Percentiles rank a stretch among this genome's conserved stretches.
Conservation (phyloP, 768 basidiomycete species). For the Collybia mongolica region DNA sequence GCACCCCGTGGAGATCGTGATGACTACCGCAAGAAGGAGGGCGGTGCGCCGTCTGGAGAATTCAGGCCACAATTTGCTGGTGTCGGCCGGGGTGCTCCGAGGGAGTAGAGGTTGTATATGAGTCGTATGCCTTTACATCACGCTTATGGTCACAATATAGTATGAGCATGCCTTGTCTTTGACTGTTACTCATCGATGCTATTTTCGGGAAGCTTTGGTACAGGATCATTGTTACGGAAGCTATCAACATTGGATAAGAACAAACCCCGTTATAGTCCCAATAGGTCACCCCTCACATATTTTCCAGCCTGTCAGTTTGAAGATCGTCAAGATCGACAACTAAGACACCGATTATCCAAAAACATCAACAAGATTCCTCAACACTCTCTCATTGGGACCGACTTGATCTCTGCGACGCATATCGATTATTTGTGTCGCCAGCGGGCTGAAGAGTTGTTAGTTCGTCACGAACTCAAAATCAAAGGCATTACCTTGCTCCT, state of each 20-base stretch:
- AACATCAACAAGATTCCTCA: conserved; percentile 42
- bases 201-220: too few relatives aligned
- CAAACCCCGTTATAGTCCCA: too few relatives aligned
- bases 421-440: conserved; percentile 52
- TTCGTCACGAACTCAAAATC: neutral
- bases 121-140: conserved; percentile 16
- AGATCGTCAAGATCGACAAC: too few relatives aligned
- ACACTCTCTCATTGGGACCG: conserved; percentile 13
- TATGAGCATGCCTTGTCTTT: conserved; percentile 22
- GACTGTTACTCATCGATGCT: conserved; percentile 10
- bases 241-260: too few relatives aligned
- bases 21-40: conserved; percentile 92
- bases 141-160: conserved; percentile 20
- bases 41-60: conserved; percentile 75
- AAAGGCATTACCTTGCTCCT: conserved; percentile 38
- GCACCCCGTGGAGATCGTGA: conserved; percentile 88
- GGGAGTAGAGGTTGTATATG: conserved; percentile 44
- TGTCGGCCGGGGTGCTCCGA: conserved; percentile 85
- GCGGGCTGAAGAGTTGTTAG: conserved; percentile 37
- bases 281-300: too few relatives aligned
- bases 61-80: conserved; percentile 88
- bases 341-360: conserved; percentile 30
- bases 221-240: too few relatives aligned
- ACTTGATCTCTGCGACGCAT: conserved; percentile 28
- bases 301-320: too few relatives aligned